Evolutionary conservation across 176 grass and related monocot species (phyloP).

Genomic region (Melocanna baccifera): DNA sequence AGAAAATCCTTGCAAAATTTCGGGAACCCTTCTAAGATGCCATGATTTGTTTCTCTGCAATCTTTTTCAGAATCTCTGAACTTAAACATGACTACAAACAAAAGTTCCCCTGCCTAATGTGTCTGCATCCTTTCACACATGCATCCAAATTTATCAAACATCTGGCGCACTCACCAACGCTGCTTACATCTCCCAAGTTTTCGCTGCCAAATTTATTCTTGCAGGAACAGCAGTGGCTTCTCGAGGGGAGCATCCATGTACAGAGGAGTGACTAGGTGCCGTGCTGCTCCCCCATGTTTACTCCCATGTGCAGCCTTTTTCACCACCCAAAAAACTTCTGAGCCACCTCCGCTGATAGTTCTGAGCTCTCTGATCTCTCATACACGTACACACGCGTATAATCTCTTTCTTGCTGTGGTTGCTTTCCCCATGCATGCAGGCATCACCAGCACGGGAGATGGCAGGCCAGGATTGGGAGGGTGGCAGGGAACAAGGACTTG

Average conservation of each 20-base stretch:
- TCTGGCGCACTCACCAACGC: slow-evolving; percentile 34
- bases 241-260: slow-evolving; percentile 95
- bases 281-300: slow-evolving; percentile 39
- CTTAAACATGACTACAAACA: slow-evolving; percentile 18
- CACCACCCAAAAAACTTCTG: slow-evolving; percentile 32
- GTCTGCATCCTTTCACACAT: background rate
- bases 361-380: slow-evolving; percentile 26
- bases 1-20: background rate
- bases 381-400: slow-evolving; percentile 11
- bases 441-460: slow-evolving; percentile 97
- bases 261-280: slow-evolving; percentile 94
- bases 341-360: background rate
- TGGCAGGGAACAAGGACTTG: slow-evolving; percentile 94
- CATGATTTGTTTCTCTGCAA: slow-evolving; percentile 3
- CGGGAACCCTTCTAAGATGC: background rate
- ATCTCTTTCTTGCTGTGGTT: slow-evolving; percentile 5
- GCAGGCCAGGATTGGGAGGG: slow-evolving; percentile 95
- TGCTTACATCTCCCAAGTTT: slow-evolving; percentile 18
- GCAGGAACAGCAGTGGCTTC: slow-evolving; percentile 95
- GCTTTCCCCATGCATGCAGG: slow-evolving; percentile 57
- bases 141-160: slow-evolving; percentile 31
- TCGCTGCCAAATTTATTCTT: slow-evolving; percentile 35
- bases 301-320: slow-evolving; percentile 48
- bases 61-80: slow-evolving; percentile 3
- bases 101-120: background rate